Conservation (phyloP, 2,329 filamentous ascomycete species). For the Penicillium decumbens region DNA sequence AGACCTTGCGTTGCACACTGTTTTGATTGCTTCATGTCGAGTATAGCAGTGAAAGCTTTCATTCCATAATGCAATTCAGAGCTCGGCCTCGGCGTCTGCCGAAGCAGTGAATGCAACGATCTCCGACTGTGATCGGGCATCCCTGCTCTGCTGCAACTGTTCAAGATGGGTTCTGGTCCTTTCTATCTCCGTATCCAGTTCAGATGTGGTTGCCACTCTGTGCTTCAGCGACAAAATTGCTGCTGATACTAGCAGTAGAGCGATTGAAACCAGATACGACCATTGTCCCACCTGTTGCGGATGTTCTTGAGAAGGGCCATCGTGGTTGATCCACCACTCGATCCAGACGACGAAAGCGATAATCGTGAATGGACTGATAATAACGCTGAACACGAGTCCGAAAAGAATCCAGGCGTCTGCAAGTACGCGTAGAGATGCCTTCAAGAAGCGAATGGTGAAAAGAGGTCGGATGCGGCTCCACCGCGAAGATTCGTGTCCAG, state of each 20-base stretch:
- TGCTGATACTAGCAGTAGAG: slow-evolving; percentile 28
- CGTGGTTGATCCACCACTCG: slow-evolving; percentile 30
- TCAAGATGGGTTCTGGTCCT: slow-evolving; percentile 16
- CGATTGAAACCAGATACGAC: slow-evolving; percentile 26
- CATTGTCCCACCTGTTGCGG: slow-evolving; percentile 33
- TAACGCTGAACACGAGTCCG: slow-evolving; percentile 26
- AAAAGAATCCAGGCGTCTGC: slow-evolving; percentile 17
- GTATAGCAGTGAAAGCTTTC: neutral
- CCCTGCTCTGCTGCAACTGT: slow-evolving; percentile 10
- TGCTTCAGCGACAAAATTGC: slow-evolving; percentile 26
- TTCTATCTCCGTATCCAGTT: slow-evolving; percentile 29
- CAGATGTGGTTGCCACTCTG: slow-evolving; percentile 23
- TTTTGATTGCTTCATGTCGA: neutral
- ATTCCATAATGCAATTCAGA: neutral
- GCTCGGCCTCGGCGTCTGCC: neutral
- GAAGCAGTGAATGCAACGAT: neutral
- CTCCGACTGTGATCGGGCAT: slow-evolving; percentile 1
- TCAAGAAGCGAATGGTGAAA: slow-evolving; percentile 11
- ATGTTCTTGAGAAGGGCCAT: slow-evolving; percentile 27
- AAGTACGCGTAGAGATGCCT: slow-evolving; percentile 8
- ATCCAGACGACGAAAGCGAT: slow-evolving; percentile 33
- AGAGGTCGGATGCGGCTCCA: slow-evolving; percentile 3
- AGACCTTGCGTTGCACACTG: too few species aligned
- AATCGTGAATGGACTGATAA: slow-evolving; percentile 29
- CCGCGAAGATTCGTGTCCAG: neutral